Evolutionary conservation across 306 rosid genomes (phyloP).

Genomic region (Vigna reflexopilosa): DNA sequence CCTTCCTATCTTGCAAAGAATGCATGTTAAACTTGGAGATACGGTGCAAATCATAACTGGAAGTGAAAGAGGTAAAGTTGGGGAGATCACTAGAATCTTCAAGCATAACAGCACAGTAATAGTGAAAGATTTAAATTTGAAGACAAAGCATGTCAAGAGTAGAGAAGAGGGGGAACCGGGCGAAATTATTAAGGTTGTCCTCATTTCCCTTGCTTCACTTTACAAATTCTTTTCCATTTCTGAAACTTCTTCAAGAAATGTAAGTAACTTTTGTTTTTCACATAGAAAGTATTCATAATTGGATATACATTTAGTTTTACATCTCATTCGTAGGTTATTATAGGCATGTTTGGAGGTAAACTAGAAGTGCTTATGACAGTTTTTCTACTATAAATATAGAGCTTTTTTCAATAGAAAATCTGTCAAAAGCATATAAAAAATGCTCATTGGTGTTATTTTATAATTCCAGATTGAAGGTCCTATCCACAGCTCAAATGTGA

Average conservation of each 20-base stretch:
- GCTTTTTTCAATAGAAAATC: too few species aligned
- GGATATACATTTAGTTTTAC: neutral
- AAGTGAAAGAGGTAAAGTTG: constrained; percentile 85
- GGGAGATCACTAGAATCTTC: constrained; percentile 71
- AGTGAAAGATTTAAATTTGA: constrained; percentile 79
- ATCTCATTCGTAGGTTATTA: constrained; percentile 2
- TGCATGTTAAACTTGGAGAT: constrained; percentile 97
- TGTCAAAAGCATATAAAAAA: too few species aligned
- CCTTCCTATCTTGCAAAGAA: constrained; percentile 81
- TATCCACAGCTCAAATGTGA: constrained; percentile 95
- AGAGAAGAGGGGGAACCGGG: constrained; percentile 86
- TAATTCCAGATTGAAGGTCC: constrained; percentile 80
- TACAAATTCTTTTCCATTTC: constrained; percentile 10
- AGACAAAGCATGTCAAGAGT: constrained; percentile 93
- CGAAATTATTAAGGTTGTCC: constrained; percentile 77
- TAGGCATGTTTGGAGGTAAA: neutral
- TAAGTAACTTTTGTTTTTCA: neutral
- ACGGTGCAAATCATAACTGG: constrained; percentile 89
- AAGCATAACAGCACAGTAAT: constrained; percentile 83
- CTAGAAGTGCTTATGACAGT: too few species aligned
- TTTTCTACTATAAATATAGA: too few species aligned
- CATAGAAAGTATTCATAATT: constrained; percentile 10
- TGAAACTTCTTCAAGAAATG: constrained; percentile 27
- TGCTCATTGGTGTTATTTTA: neutral
- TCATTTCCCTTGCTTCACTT: constrained; percentile 43